Base-by-base conservation (phyloP, 106 monocot genomes). In the Cymbidium sinense region DNA sequence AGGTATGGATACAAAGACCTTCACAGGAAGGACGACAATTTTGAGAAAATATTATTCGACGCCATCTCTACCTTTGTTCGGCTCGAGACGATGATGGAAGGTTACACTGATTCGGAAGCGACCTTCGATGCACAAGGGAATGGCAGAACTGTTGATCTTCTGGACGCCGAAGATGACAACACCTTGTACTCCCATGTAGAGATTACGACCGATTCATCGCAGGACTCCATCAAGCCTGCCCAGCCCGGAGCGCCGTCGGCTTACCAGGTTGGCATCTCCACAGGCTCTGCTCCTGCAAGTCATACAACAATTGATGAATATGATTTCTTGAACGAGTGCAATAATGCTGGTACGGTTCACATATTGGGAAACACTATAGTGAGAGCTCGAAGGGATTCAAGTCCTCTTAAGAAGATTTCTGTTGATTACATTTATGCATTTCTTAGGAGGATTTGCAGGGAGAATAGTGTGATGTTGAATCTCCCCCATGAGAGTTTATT, bases 1-100 rank as follows among this genome's bases (percentile, higher is more conserved):
- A 84, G 96, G 79, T 96, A 96, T 52, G 96, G 96, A 9, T 96
- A 96, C 84, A 86, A 91, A 61, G 96, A 96, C 70, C 70, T 91
- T 28, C 96, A 96, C 64, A 81, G 74, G 61, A 91, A 86, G 70
- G 96, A 96, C 18, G 93, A 91, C 2, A 80, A 93, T 81, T 96
- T 96, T 31, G 96, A 96, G 87, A 88, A 86, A 82, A 89, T 93
- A 89, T 76, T 93, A 21, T 93, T 86, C 18, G 91, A 91, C 35
- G 83, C 70, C 73, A 77, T 96, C 28, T 39, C 19, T 2, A 58
- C 79, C 5, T 93, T 91, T 64, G 82, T 93, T 13, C 85, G 83
- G 7, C 70, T 93, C 20, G 96, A 96, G 80, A 83, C 82, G 0
- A 89, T 96, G 96, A 93, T 96, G 96, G 93, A 93, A 50, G 87